Evolutionary conservation across 2,329 filamentous ascomycete genomes (phyloP), one percentile per base, ranked within the genome.

Genomic region (Lomentospora prolificans): DNA sequence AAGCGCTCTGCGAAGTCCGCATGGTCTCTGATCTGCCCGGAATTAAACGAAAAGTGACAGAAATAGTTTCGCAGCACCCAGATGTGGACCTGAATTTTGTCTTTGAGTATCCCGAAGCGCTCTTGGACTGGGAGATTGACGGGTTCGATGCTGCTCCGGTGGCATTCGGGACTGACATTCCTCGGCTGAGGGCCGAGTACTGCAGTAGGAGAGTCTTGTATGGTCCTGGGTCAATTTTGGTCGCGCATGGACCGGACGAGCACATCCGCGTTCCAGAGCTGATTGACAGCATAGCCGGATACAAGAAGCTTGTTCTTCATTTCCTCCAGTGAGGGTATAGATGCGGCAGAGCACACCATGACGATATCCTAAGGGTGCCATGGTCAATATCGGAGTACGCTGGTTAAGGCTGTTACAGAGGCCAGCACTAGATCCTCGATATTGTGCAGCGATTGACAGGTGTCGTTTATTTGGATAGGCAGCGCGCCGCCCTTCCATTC

Each of bases 81-180:
- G 64, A 69, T 46, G 63, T 72, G 6, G 62, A 66, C 25, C 57
- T 73, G 19, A 64, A 67, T 30, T 67, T 65, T 28, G 64, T 65
- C 30, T 69, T 72, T 57, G 62, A 66, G 48, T 72, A 72, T 54
- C 63, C 67, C 0, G 70, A 72, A 55, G 66, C 67, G 4, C 58
- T 71, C 19, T 60, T 72, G 12, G 66, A 72, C 44, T 70, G 67
- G 51, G 22, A 53, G 30, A 53, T 53, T 24, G 51, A 53, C 9
- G 51, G 31, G 1, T 96, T 97, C 60, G 84, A 94, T 14, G 84
- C 80, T 0, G 82, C 87, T 53, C 85, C 87, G 0, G 89, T 91
- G 50, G 96, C 95, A 67, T 97, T 97, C 65, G 92, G 91, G 10
- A 97, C 94, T 1, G 92, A 97, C 69, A 85, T 96, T 24, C 88